These are phyloP conservation scores for Pelargonium nanum DNA, from an alignment of 345 rosid genomes.

Conservation along the genomic window DNA sequence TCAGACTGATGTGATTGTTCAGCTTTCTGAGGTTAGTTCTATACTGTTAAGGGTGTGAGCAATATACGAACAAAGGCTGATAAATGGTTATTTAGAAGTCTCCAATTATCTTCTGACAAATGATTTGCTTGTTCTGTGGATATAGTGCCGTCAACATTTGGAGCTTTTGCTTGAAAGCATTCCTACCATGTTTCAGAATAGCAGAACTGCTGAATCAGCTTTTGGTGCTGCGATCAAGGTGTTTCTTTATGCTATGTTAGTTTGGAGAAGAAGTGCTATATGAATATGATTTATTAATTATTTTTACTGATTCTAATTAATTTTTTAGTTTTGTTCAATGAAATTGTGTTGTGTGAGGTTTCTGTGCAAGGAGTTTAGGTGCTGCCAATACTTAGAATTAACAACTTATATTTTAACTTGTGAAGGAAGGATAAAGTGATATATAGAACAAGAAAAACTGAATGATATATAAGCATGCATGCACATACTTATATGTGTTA, in stretches of 20 bases:
- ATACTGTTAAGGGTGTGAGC: too few species aligned
- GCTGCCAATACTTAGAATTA: too few species aligned
- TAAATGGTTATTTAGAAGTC: too few species aligned
- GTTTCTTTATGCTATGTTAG: constrained; percentile 10
- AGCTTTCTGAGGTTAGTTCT: constrained; percentile 69
- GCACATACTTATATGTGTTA: too few species aligned
- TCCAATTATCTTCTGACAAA: neutral
- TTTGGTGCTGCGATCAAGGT: constrained; percentile 98
- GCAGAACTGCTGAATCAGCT: constrained; percentile 84
- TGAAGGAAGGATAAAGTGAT: neutral
- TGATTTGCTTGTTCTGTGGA: constrained; percentile 12
- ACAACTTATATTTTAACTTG: too few species aligned
- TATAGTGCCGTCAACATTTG: constrained; percentile 87
- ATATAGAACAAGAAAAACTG: neutral
- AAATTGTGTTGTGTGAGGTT: neutral
- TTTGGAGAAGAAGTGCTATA: neutral
- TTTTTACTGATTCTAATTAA: neutral
- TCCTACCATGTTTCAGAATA: constrained; percentile 85
- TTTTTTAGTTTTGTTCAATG: too few species aligned
- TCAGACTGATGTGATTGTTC: constrained; percentile 83
- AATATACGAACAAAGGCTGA: too few species aligned
- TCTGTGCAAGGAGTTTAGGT: neutral
- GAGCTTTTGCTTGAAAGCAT: constrained; percentile 90
- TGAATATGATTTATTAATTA: neutral
- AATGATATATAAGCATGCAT: too few species aligned